A percentile compares a stretch with the other conserved stretches of the same genome.
phyloP scores from a whole-genome alignment of 495 filamentous ascomycete genomes.

The Clavariopsis aquatica region DNA sequence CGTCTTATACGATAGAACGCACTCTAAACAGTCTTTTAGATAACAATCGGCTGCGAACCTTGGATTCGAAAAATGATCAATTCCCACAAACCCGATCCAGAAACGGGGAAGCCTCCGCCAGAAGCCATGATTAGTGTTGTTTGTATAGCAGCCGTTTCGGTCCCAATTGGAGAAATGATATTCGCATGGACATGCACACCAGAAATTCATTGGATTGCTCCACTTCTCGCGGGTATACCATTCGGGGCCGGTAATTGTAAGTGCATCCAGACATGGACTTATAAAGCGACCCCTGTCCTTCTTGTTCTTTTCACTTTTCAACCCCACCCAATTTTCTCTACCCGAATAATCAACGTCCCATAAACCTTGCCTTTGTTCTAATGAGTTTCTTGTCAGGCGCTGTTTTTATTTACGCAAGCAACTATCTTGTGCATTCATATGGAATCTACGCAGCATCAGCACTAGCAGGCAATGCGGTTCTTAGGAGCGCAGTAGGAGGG shows the following conservation, averaged over 20 bases:
- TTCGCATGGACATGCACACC: constrained; percentile 80
- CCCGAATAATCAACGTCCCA: no score
- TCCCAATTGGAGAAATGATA: constrained; percentile 71
- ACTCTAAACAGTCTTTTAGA: constrained; percentile 40
- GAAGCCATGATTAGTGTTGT: constrained; percentile 76
- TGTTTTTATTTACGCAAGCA: constrained; percentile 77
- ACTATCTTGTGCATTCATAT: constrained; percentile 77
- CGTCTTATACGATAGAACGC: background rate
- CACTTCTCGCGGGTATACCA: constrained; percentile 73
- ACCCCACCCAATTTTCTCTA: no score
- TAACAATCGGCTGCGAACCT: constrained; percentile 68
- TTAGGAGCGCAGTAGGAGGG: constrained; percentile 68
- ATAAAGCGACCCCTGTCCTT: no score
- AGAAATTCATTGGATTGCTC: constrained; percentile 72
- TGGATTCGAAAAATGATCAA: constrained; percentile 73
- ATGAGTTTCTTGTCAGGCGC: no score
- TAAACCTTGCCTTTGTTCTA: no score
- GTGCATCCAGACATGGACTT: no score
- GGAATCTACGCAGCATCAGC: constrained; percentile 77
- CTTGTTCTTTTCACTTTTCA: no score
- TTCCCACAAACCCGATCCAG: constrained; percentile 64
- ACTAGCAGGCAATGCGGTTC: constrained; percentile 73
- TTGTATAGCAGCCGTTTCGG: constrained; percentile 66
- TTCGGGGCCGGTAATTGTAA: constrained; percentile 80
- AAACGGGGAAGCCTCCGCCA: constrained; percentile 65